phyloP scores from a whole-genome alignment of 371 early-diverging fungal species.

The Mortierella sp. region DNA sequence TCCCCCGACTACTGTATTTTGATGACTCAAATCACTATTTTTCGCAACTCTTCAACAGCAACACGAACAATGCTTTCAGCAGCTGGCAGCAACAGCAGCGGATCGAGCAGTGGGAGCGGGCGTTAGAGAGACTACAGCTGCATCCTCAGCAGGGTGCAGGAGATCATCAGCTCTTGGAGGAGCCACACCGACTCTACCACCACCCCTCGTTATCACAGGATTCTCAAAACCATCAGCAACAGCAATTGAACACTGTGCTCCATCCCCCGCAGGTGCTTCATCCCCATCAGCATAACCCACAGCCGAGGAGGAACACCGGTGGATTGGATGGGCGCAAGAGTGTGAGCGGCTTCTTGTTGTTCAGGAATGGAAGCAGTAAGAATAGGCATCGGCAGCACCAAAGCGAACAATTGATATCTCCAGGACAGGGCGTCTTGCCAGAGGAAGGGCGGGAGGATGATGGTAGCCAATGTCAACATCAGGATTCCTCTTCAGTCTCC shows the following conservation, averaged over 20 bases:
- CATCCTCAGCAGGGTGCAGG: constrained; percentile 8
- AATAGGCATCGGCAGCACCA: constrained; percentile 9
- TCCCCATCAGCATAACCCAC: not conserved
- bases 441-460: constrained; percentile 9
- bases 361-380: constrained; percentile 19
- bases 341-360: constrained; percentile 25
- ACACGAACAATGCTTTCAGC: constrained; percentile 32
- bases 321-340: constrained; percentile 12
- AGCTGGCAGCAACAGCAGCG: constrained; percentile 36
- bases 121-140: constrained; percentile 1
- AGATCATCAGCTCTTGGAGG: not conserved
- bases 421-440: not conserved
- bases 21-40: constrained; percentile 62
- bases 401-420: constrained; percentile 13
- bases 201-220: constrained; percentile 25
- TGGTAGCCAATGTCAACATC: too few species aligned
- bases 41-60: constrained; percentile 40
- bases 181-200: constrained; percentile 4
- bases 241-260: constrained; percentile 19
- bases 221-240: constrained; percentile 22
- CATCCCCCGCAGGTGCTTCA: constrained; percentile 12
- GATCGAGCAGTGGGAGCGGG: constrained; percentile 21
- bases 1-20: constrained; percentile 75
- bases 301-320: constrained; percentile 10
- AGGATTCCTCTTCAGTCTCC: not conserved